These are phyloP conservation scores for apple (Malus domestica) DNA, from an alignment of 306 rosid species.

Conservation along the genomic window ASM211411v1 NC_041794.1:31327001-31327500, in stretches of 20 bases:
- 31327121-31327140: neutral
- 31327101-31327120: neutral
- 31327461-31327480: constrained; percentile 93
- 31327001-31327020: neutral
- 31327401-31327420: constrained; percentile 51
- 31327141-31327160: constrained; percentile 5
- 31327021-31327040: constrained; percentile 6
- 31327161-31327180: constrained; percentile 10
- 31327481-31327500: constrained; percentile 21
- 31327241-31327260: neutral
- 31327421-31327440: constrained; percentile 82
- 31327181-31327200: neutral
- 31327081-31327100: neutral
- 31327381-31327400: constrained; percentile 67
- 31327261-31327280: neutral
- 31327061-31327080: constrained; percentile 7
- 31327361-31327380: constrained; percentile 54
- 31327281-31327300: neutral
- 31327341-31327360: constrained; percentile 61
- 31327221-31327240: constrained; percentile 9
- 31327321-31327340: constrained; percentile 36
- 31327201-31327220: constrained; percentile 26
- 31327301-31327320: constrained; percentile 10
- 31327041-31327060: constrained; percentile 10
- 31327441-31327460: constrained; percentile 79